Base-by-base conservation (phyloP, 208 protist species). In the Trypanosoma cruzi region DNA sequence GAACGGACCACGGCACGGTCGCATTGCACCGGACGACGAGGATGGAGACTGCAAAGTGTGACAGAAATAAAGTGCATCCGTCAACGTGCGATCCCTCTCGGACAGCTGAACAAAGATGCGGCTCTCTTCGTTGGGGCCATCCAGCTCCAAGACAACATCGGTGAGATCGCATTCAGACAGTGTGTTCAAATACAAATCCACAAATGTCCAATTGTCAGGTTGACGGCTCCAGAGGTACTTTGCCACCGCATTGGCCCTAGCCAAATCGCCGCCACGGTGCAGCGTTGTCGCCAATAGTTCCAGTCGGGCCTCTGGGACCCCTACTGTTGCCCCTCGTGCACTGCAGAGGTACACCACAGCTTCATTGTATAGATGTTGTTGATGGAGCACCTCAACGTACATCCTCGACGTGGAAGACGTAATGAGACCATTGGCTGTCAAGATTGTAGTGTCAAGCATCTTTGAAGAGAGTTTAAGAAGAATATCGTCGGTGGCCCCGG, bases 161-260 rank as follows among this genome's bases (percentile, higher is more conserved):
- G n/a, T n/a, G 14, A 7, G 18, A 40, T 71, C 52, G 32, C 28
- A 16, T 29, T 70, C 52, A 49, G 46, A 52, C 44, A 95, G 67
- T n/a, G 84, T 82, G 60, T 86, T 76, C 22, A 81, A 57, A 73
- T 96, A 96, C 13, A 81, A 40, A 34, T 82, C 68, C 22, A 89
- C 89, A 50, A 77, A 77, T 8, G 75, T 80, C 88, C 91, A 96
- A 77, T 94, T 96, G 67, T 96, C 91, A 14, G 86, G 79, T 52
- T 82, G 74, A 28, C 57, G 46, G 3, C n/a, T 63, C 87, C 88
- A 94, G 6, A 90, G 71, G 22, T 84, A 34, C 52, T 79, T 79
- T 10, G 82, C 84, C 18, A 87, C 77, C 7, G 86, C 86, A 67
- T 89, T 93, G 5, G 86, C 85, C 6, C 73, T 76, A 1, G 62